Evolutionary conservation across 2,329 filamentous ascomycete species (phyloP), one percentile per base, ranked within the genome.

Genomic region (Botrytis aclada): DNA sequence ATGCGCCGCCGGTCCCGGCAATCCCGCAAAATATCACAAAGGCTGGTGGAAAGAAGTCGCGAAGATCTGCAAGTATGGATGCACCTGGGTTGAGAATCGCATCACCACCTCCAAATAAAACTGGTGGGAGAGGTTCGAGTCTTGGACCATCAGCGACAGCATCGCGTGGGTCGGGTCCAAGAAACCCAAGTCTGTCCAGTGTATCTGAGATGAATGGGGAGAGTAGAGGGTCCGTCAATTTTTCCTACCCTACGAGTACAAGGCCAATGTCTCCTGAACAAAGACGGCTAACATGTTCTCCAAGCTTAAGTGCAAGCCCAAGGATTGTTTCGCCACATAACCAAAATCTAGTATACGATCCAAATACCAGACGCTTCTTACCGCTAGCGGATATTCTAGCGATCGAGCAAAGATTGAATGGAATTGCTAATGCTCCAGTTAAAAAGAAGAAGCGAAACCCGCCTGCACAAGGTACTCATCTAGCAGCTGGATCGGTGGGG

Each of bases 1-100:
- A 88, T 78, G 86, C 88, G 70, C 93, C 94, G 43, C 94, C 94
- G 1, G 90, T 97, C 3, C 95, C 94, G 51, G 85, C 87, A 6
- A 85, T 97, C 39, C 93, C 93, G 4, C 83, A 86, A 56, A 82
- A 86, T 71, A 77, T 84, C 79, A 81, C 81, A 25, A 76, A 79
- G 34, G 20, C 71, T 76, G n/a, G 71, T 64, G 73, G 74, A 72
- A 77, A 75, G 47, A 75, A 74, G 37, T 80, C 78, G 76, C 80
- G 65, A 74, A 80, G 72, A 74, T 75, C 79, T 22, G 73, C 79
- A n/a, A 86, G 82, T 75, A 75, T 83, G 70, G 83, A 84, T 74
- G 77, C 83, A n/a, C 78, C 81, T 5, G 51, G 74, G 25, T 74
- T 76, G 67, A 77, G 79, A 58, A 66, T 80, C n/a, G 76, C 79